Base-by-base conservation (phyloP, 2,329 filamentous ascomycete genomes). In the Metarhizium album region DNA sequence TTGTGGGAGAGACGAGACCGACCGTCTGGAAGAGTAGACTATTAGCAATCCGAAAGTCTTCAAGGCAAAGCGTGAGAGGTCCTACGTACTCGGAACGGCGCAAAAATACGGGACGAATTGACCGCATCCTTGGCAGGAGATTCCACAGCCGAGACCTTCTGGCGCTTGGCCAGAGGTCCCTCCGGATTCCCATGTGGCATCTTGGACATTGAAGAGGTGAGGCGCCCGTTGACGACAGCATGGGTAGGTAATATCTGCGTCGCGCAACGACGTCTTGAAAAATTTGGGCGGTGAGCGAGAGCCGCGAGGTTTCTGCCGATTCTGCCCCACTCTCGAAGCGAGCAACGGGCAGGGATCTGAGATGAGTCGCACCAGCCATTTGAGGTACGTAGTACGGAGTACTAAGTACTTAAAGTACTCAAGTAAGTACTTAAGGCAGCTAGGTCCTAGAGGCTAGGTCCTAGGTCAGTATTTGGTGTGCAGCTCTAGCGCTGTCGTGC, bases 1-100 rank as follows among this genome's bases (percentile, higher is more conserved):
- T 71, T 2, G 91, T 96, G 1, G 93, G 89, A 4, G 93, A 96
- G 2, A 98, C 89, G 31, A 98, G 76, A 16, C 93, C 93, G 57
- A 98, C 80, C 45, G 91, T 96, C 88, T 95, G 22, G 3, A 33
- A 6, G 47, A 2, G 22, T 31, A 52, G 31, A 53, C 49, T 18
- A 31, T 55, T 46, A 55, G 53, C 31, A 13, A 48, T 22, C 2
- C 31, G 18, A 20, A n/a, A 40, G 24, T 14, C 23, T 51, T 52
- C 18, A 31, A 38, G 9, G 13, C n/a, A 37, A 37, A 43, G 37
- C 42, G 14, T 40, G 33, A n/a, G 14, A 45, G 49, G 35, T 27
- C 42, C n/a, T 38, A 68, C 83, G 58, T 82, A 94, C 90, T 67
- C 93, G 76, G 71, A 91, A 97, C 1, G 93, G 91, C 60, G 90